Percentiles rank a stretch among this genome's conserved stretches.
Conservation (phyloP, 176 grass and related monocot genomes). For the Musa acuminata region DNA sequence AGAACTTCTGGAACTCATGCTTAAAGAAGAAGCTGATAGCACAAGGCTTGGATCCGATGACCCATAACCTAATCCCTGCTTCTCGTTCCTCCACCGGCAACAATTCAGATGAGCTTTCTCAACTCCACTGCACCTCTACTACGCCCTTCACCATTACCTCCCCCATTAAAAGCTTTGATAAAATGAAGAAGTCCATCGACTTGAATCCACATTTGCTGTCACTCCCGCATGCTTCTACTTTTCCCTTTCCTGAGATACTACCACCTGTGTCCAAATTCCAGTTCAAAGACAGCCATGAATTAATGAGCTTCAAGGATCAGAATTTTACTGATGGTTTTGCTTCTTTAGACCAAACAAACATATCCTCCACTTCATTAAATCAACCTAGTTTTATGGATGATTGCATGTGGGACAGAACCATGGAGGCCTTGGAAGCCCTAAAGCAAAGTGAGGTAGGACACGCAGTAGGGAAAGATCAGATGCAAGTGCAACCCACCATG, state of each 20-base stretch:
- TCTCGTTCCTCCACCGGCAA: conserved; percentile 34
- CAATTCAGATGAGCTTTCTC: conserved; percentile 10
- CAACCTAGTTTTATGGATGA: conserved; percentile 58
- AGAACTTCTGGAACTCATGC: conserved; percentile 99
- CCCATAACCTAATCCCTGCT: conserved; percentile 83
- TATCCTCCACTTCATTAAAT: conserved; percentile 45
- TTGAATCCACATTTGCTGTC: conserved; percentile 28
- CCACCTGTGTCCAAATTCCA: conserved; percentile 35
- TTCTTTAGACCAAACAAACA: conserved; percentile 27
- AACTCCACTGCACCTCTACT: conserved; percentile 11
- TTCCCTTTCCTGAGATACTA: conserved; percentile 29
- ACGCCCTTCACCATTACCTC: conserved; percentile 92
- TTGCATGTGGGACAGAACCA: conserved; percentile 38
- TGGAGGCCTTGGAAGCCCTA: conserved; percentile 22
- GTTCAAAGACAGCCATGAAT: conserved; percentile 37
- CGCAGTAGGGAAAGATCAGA: conserved; percentile 13
- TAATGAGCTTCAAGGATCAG: conserved; percentile 72
- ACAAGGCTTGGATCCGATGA: conserved; percentile 90
- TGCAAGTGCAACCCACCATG: conserved; percentile 4
- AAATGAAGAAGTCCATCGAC: conserved; percentile 17
- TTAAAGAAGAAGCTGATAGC: conserved; percentile 99
- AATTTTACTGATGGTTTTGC: conserved; percentile 48
- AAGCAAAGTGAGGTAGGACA: conserved; percentile 31
- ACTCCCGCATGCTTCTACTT: conserved; percentile 7
- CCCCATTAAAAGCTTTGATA: conserved; percentile 42